Conservation (phyloP, 768 basidiomycete species). For the Lentinula raphanica region DNA sequence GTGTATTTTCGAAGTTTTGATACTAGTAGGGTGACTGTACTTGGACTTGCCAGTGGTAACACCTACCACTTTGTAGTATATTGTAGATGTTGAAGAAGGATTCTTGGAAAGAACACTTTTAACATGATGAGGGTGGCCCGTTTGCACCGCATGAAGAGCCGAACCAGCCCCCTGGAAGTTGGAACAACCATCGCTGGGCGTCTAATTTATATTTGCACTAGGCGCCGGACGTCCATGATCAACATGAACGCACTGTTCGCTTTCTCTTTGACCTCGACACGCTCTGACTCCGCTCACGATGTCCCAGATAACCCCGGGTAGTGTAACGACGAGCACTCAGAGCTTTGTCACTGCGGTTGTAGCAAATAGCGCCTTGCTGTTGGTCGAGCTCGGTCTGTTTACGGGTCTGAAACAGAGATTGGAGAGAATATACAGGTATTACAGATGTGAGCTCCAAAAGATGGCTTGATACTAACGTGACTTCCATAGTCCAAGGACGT, state of each 20-base stretch:
- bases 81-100: too few species aligned
- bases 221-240: too few species aligned
- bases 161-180: too few species aligned
- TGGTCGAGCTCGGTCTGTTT: slow-evolving; percentile 49
- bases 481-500: slow-evolving; percentile 42
- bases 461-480: not conserved
- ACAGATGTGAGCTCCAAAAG: not conserved
- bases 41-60: too few species aligned
- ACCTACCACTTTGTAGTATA: too few species aligned
- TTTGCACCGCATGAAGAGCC: too few species aligned
- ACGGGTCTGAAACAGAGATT: slow-evolving; percentile 50
- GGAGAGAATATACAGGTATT: slow-evolving; percentile 44
- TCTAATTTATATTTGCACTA: too few species aligned
- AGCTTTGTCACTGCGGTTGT: slow-evolving; percentile 60
- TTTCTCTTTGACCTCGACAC: not conserved
- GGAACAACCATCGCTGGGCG: too few species aligned
- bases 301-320: not conserved
- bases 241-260: not conserved
- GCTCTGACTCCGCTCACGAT: not conserved
- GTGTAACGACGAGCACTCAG: slow-evolving; percentile 39
- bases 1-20: too few species aligned
- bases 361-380: slow-evolving; percentile 45
- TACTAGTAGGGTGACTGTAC: too few species aligned
- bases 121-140: too few species aligned
- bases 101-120: too few species aligned